Evolutionary conservation across 306 rosid genomes (phyloP), one percentile per base, ranked within the genome.

Genomic region (Cucurbita ficifolia): DNA sequence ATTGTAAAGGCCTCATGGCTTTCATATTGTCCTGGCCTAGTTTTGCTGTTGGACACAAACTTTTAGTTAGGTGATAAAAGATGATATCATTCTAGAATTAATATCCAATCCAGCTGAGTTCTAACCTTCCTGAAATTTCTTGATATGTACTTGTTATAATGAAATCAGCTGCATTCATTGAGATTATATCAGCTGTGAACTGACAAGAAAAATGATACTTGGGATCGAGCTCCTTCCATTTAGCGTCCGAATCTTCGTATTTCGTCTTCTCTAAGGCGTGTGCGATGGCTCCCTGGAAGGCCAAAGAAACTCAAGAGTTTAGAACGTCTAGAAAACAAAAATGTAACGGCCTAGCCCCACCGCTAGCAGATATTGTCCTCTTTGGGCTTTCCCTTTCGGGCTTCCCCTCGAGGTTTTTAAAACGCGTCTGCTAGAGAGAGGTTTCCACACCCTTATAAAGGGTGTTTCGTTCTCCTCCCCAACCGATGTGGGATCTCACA

Each of bases 261-360:
- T 92, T 92, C 51, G 92, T 87, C 71, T 89, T 92, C 83, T 92
- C 97, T 81, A 92, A 85, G 45, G 97, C 97, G 76, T 92, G 97
- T 76, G 97, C 96, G 64, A 92, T 89, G 19, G 92, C 87, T 79
- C 94, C 97, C 96, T 91, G 77, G 77, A 71, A 67, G 22, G 8
- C 67, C 42, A 65, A 75, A 49, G 8, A 75, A 4, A 18, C 16
- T 53, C 13, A 38, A 53, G 18, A 72, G 10, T 72, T 72, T 10
- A 53, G 64, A 18, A 18, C 6, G 11, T 5, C 19, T 10, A 35
- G 49, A 71, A 71, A 71, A 49, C 9, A 49, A 70, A 70, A 29
- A 29, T 29, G 33, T 29, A 29, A 2, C 3, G 33, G 33, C 2
- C 33, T 29, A 29, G 33, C 3, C 2, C 33, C 33, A 29, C 33